Evolutionary conservation across 2,329 filamentous ascomycete species (phyloP), one percentile per base, ranked within the genome.

Genomic region (Ophiostoma himal-ulmi): DNA sequence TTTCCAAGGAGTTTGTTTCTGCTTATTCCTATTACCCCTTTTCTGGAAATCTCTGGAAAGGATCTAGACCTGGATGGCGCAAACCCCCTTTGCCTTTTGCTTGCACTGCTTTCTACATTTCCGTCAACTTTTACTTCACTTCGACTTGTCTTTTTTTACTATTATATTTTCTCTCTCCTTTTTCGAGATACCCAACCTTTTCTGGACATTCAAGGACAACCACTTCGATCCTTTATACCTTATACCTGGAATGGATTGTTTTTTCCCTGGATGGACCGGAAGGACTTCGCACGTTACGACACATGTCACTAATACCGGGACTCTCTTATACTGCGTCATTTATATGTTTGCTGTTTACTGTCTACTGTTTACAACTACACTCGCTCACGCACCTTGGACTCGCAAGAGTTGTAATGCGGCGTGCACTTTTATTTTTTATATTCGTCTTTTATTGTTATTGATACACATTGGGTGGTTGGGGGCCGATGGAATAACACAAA

Each of bases 51-150:
- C n/a, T 14, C 30, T 64, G 68, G 67, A 57, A 71, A 41, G 65
- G 22, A 13, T 68, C 67, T 72, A 73, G 71, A 72, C 69, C 67
- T 71, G 70, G 70, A 69, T 69, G 70, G 71, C 71, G 71, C 69
- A 71, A 70, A 30, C 69, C 62, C 54, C 67, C 57, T 68, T 54
- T 57, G 44, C 44, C 17, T 52, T 34, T 70, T 62, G 66, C 14
- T 67, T 68, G 48, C 65, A 17, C 48, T n/a, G 41, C 69, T 65
- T 67, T 41, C 26, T 68, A 37, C 36, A 52, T 70, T 70, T 34
- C n/a, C 13, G 20, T 65, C 26, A 48, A 48, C 20, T 22, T 20
- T 65, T 39, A 1, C 10, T 66, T 34, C n/a, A 34, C 39, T 41
- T 48, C 39, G 65, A 44, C 60, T 52, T 60, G 41, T 37, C 44